Percentiles rank a stretch among this genome's conserved stretches.
phyloP scores from a whole-genome alignment of 495 filamentous ascomycete genomes.

The Clavariopsis aquatica region DNA sequence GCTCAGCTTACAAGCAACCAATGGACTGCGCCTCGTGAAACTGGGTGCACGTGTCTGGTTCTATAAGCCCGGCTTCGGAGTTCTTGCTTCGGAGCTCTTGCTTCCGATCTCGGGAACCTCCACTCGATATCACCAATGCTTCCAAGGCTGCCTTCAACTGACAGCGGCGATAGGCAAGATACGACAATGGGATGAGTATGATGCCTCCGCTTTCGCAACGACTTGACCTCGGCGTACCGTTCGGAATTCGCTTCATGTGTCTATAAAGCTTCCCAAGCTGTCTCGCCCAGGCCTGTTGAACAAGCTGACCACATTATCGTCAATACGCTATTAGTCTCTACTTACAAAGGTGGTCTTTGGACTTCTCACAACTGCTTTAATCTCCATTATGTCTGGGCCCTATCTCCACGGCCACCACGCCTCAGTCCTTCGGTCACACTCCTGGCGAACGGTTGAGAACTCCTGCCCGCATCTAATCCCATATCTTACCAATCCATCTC shows the following conservation, averaged over 20 bases:
- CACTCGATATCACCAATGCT: background rate
- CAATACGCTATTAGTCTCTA: no score
- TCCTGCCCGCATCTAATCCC: slow-evolving; percentile 56
- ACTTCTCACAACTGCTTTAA: background rate
- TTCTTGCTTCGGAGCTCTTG: background rate
- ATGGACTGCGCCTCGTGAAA: no score
- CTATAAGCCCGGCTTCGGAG: background rate
- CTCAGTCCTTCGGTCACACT: slow-evolving; percentile 54
- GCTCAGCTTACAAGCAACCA: no score
- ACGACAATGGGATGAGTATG: background rate
- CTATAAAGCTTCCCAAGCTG: background rate
- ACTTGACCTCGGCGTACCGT: background rate
- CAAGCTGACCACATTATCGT: background rate
- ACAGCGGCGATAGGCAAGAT: background rate
- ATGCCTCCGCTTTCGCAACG: slow-evolving; percentile 4
- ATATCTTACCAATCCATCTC: slow-evolving; percentile 48
- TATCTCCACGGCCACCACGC: slow-evolving; percentile 57
- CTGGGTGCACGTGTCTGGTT: background rate
- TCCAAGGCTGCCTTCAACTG: background rate
- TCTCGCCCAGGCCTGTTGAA: background rate
- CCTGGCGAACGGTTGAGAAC: slow-evolving; percentile 55
- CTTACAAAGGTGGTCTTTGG: background rate
- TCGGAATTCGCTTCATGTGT: background rate
- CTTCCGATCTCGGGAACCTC: background rate
- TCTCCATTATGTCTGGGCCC: slow-evolving; percentile 21